Base-by-base conservation (phyloP, 2,329 filamentous ascomycete genomes). In the Diaporthe vexans region DNA sequence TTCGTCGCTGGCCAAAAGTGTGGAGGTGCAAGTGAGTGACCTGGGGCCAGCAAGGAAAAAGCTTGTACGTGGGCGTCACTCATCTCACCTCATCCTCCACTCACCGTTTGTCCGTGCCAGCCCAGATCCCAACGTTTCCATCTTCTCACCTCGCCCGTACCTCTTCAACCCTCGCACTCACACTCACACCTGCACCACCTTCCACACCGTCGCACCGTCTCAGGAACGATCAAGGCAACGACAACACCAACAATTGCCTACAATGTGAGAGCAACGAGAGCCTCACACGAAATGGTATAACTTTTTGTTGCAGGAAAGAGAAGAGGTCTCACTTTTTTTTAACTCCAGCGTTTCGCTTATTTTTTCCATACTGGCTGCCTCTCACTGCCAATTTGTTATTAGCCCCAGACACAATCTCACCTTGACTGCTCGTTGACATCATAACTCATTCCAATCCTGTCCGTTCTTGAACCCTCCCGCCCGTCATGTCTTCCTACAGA, bases 401-500 rank as follows among this genome's bases (percentile, higher is more conserved):
- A 70, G 67, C 33, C 56, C 37, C 40, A 59, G 54, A 57, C 52
- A 58, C 58, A 51, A 51, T 51, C 48, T 48, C 40, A 51, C 61
- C 24, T 46, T 15, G 40, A 13, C 56, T 24, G 56, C 52, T n/a
- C 26, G 26, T 69, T 40, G 43, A 52, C 43, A 61, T 70, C 26
- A 35, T 70, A 13, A 52, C 33, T 33, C 70, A 33, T 63, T 52
- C 40, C 68, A 68, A 63, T 33, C 40, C 29, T 13, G 37, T 13
- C 37, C 37, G 13, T 37, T 37, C n/a, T 15, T 11, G 6, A 10
- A 10, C 17, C 46, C 69, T 21, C 21, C 21, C 35, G 9, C 24
- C 15, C 40, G 13, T 19, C 40, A 75, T 75, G 74, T 69, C 74
- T 46, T 75, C 74, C 10, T 37, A 67, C 37, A 69, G 63, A 24